Base-by-base conservation (phyloP, 106 monocot genomes). In the Acorus calamus region DNA sequence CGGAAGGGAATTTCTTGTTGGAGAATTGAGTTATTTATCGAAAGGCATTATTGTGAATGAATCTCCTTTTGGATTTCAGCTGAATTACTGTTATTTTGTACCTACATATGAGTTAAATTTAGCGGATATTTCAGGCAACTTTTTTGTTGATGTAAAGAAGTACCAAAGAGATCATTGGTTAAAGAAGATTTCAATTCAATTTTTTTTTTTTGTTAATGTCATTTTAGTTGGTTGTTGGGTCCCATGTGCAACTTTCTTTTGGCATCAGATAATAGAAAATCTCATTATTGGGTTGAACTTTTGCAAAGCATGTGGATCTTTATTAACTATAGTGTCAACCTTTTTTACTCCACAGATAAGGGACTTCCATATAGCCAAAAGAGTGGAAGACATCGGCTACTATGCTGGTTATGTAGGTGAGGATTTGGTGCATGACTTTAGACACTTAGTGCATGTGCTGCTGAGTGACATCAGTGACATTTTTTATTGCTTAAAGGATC, bases 321-420 rank as follows among this genome's bases (percentile, higher is more conserved):
- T 14, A 52, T 52, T n/a, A 4, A 2, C 2, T 5, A 43, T 52
- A 58, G 48, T n/a, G 11, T 9, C 11, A 7, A 50, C 51, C 41
- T 11, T 3, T 52, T 71, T 44, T 52, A 44, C 42, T 50, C 7
- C 61, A 70, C 65, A 86, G 86, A 79, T 86, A 73, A 76, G 82
- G 61, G 86, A 86, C 61, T 79, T 86, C 48, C 75, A 86, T 70
- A 56, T 86, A 59, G 82, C 86, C 41, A 73, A 86, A 76, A 66
- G 67, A 63, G 79, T 73, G 59, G 82, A 86, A 76, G 86, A 86
- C 72, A 82, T 86, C 63, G 82, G 82, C 49, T 86, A 79, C 65
- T 86, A 86, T 82, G 86, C 82, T 44, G 86, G 86, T 46, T 86
- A 82, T 82, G 69, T 86, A 10, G 86, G 86, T 86, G 44, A 66